phyloP scores from a whole-genome alignment of 371 early-diverging fungal species.

The Syncephalastrum monosporum region DNA sequence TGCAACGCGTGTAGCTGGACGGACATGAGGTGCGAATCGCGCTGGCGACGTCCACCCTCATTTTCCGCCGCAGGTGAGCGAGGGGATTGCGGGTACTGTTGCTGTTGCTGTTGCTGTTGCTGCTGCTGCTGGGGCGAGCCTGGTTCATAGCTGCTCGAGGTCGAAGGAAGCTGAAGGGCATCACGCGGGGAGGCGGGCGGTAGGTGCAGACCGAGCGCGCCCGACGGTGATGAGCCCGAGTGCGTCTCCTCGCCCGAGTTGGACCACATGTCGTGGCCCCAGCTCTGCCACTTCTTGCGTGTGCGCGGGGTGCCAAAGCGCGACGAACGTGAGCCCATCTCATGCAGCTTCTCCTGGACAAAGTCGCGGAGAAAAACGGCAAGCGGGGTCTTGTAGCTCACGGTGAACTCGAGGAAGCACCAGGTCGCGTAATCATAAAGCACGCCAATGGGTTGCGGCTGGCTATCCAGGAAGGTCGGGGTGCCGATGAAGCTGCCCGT shows the following conservation, averaged over 20 bases:
- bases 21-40: constrained; percentile 4
- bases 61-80: no score
- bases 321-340: constrained; percentile 9
- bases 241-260: not conserved
- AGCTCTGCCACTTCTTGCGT: constrained; percentile 23
- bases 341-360: constrained; percentile 44
- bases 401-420: constrained; percentile 57
- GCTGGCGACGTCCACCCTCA: no score
- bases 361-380: constrained; percentile 49
- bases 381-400: constrained; percentile 51
- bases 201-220: constrained; percentile 32
- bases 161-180: not conserved
- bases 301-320: not conserved
- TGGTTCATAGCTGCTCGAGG: constrained; percentile 1
- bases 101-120: not conserved
- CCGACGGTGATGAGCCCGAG: constrained; percentile 10
- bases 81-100: not conserved
- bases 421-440: constrained; percentile 55
- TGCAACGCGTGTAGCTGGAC: constrained; percentile 26
- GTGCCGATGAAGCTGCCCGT: constrained; percentile 11
- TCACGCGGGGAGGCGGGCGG: constrained; percentile 14
- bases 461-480: not conserved
- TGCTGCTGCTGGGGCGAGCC: constrained; percentile 13
- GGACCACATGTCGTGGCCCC: constrained; percentile 14
- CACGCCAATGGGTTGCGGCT: constrained; percentile 17